These are phyloP conservation scores for Pseudomicrostroma phylloplanum DNA, from an alignment of 1,284 basidiomycete species.

Conservation along the genomic window DNA sequence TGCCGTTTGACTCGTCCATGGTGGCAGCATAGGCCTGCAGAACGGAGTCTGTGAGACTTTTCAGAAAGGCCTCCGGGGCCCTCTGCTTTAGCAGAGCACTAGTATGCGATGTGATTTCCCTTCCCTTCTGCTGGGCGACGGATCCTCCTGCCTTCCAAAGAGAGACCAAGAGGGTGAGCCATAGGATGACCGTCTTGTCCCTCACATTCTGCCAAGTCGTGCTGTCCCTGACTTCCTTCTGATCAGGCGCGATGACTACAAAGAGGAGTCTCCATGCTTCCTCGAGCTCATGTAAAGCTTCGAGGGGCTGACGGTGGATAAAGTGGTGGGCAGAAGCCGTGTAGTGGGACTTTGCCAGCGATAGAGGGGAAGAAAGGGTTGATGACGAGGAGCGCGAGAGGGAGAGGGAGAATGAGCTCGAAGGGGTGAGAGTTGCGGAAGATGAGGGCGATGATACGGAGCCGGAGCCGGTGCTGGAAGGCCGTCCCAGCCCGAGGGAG, in stretches of 20 bases:
- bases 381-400: neutral
- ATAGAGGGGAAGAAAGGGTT: neutral
- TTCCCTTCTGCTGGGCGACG: neutral
- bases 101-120: neutral
- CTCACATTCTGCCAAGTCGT: neutral
- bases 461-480: no score
- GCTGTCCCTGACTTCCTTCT: neutral
- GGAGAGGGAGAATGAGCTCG: neutral
- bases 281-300: neutral
- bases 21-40: neutral
- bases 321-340: neutral
- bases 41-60: neutral
- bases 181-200: slow-evolving; percentile 2
- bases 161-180: neutral
- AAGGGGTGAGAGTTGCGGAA: slow-evolving; percentile 1
- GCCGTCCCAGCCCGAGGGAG: no score
- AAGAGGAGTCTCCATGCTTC: neutral
- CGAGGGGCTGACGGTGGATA: neutral
- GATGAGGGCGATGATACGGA: no score
- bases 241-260: neutral
- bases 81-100: neutral
- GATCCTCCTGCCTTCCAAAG: neutral
- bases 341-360: neutral
- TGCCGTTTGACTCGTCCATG: neutral
- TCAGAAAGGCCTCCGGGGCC: neutral